phyloP scores from a whole-genome alignment of 2,329 filamentous ascomycete species.

The Ophiostoma ips region DNA sequence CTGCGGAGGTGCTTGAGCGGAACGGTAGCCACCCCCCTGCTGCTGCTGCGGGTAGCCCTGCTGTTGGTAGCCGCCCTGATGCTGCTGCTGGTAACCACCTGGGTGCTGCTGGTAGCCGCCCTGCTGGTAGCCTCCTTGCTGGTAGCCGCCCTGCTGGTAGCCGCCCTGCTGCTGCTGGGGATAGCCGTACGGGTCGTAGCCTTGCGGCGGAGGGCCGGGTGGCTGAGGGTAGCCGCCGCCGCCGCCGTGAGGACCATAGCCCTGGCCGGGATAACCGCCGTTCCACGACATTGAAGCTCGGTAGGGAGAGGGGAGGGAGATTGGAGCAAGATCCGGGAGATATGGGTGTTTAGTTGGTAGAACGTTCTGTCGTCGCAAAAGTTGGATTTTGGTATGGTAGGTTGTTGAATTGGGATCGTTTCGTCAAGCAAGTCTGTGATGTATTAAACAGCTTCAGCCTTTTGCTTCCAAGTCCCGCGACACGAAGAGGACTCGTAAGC shows the following conservation, averaged over 20 bases:
- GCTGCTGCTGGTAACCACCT: constrained; percentile 7
- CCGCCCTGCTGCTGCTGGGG: constrained; percentile 2
- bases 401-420: too few relatives aligned
- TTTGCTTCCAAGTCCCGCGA: too few relatives aligned
- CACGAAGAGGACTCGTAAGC: too few relatives aligned
- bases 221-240: constrained; percentile 7
- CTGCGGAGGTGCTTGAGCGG: constrained; percentile 30
- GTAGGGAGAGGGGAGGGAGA: background rate
- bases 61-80: constrained; percentile 7
- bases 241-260: constrained; percentile 14
- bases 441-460: too few relatives aligned
- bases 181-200: constrained; percentile 8
- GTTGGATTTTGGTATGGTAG: too few relatives aligned
- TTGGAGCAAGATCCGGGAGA: background rate
- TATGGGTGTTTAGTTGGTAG: background rate
- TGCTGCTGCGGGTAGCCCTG: constrained; percentile 9
- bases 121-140: constrained; percentile 7
- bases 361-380: background rate
- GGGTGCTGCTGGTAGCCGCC: background rate
- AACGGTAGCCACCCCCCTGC: constrained; percentile 1
- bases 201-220: constrained; percentile 7
- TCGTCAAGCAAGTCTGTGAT: too few relatives aligned
- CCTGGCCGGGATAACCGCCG: constrained; percentile 16
- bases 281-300: constrained; percentile 4
- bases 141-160: constrained; percentile 9